Evolutionary conservation across 2,329 filamentous ascomycete genomes (phyloP).

Genomic region (Immersiporthe knoxdaviesiana): DNA sequence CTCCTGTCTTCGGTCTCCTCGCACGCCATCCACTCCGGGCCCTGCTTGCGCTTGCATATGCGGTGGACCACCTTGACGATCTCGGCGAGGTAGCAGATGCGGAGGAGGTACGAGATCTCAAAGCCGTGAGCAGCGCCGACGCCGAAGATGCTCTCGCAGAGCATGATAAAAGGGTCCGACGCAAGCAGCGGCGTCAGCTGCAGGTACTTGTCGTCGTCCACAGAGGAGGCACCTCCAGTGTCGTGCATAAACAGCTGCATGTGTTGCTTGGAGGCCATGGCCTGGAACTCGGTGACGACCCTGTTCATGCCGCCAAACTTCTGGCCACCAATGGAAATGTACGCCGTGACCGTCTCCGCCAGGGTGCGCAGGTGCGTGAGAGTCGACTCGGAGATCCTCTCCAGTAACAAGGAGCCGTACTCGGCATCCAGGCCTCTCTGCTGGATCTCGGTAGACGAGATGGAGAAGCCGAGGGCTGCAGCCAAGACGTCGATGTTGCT

Average conservation of each 20-base stretch:
- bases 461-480: constrained; percentile 76
- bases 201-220: neutral
- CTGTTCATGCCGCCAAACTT: constrained; percentile 61
- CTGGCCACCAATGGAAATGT: constrained; percentile 75
- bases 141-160: constrained; percentile 77
- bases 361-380: constrained; percentile 87
- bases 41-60: constrained; percentile 58
- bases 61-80: constrained; percentile 78
- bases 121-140: constrained; percentile 68
- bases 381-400: constrained; percentile 81
- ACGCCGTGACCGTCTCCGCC: constrained; percentile 85
- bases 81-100: constrained; percentile 88
- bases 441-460: constrained; percentile 87
- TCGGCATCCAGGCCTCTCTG: constrained; percentile 82
- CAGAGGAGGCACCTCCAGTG: constrained; percentile 2
- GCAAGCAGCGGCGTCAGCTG: constrained; percentile 59
- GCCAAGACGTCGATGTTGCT: constrained; percentile 63
- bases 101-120: constrained; percentile 78
- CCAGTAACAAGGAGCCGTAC: constrained; percentile 74
- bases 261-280: constrained; percentile 72
- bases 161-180: constrained; percentile 76
- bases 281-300: constrained; percentile 67
- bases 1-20: constrained; percentile 42
- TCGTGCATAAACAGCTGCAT: constrained; percentile 69
- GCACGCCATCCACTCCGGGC: constrained; percentile 40